These are phyloP conservation scores for Tolypocladium nubicola DNA, from an alignment of 2,329 filamentous ascomycete species.

Conservation along the genomic window DNA sequence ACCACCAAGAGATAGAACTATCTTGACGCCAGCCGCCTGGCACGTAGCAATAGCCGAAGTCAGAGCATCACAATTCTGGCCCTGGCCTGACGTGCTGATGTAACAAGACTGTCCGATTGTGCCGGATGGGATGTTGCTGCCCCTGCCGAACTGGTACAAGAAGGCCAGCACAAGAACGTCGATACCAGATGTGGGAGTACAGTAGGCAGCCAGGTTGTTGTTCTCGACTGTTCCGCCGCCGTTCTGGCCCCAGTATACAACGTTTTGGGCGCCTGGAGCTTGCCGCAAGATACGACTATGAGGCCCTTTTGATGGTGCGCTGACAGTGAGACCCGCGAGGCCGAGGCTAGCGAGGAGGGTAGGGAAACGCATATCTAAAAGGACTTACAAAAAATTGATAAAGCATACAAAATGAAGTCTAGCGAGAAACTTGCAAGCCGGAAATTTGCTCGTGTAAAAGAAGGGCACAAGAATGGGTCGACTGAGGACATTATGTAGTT, in stretches of 20 bases:
- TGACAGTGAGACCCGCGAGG: not conserved
- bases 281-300: not conserved
- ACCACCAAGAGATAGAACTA: conserved; percentile 8
- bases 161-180: conserved; percentile 33
- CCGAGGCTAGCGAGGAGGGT: not conserved
- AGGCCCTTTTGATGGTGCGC: not conserved
- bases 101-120: conserved; percentile 28
- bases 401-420: not conserved
- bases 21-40: conserved; percentile 9
- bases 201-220: conserved; percentile 26
- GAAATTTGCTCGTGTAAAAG: not conserved
- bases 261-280: conserved; percentile 12
- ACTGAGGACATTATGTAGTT: not conserved
- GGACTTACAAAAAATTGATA: not conserved
- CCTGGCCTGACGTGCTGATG: conserved; percentile 20
- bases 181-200: conserved; percentile 23
- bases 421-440: not conserved
- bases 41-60: conserved; percentile 10
- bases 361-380: not conserved
- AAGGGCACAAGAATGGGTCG: not conserved
- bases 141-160: conserved; percentile 26
- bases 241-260: conserved; percentile 17
- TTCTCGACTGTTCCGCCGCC: conserved; percentile 20
- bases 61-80: conserved; percentile 14
- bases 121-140: conserved; percentile 24